Base-by-base conservation (phyloP, 371 early-diverging fungal species). In the Gilbertella persicaria region DNA sequence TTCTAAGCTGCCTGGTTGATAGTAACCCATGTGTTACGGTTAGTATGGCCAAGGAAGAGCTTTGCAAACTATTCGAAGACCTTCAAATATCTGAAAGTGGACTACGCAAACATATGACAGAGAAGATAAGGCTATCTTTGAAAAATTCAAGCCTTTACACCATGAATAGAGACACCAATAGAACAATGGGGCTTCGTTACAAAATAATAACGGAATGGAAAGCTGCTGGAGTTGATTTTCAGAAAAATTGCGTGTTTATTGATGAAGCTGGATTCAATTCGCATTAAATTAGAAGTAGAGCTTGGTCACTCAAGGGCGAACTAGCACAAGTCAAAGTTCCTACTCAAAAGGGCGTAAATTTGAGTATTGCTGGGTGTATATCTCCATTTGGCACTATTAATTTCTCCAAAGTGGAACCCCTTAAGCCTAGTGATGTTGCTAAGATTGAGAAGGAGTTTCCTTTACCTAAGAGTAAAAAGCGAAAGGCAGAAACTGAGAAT, bases 191-290 rank as follows among this genome's bases (percentile, higher is more conserved):
- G 10, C 33, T 46, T 20, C 33, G 41, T 2, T 26, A 21, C 19
- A n/a, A 45, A 14, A 40, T 45, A 46, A 54, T 54, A 14, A 54
- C 30, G 17, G 45, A 37, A 5, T 54, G 54, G 54, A 54, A 46
- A 40, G 41, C 46, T 39, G 46, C 41, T n/a, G n/a, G n/a, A n/a
- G n/a, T n/a, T n/a, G n/a, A n/a, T n/a, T n/a, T n/a, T n/a, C n/a
- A n/a, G n/a, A 50, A 16, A 12, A 43, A 24, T 21, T 52, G 47
- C 29, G 47, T 46, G 46, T 54, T 46, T 45, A 54, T 54, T 1
- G 47, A 40, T 29, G 40, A 54, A 16, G 41, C 40, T 2, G 46
- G 39, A 28, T 40, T 54, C 46, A 45, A 30, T 33, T 45, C 54
- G 17, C 46, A 30, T 13, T 30, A 37, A 38, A 39, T 54, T 6